Evolutionary conservation across 1,139 yeast genomes (phyloP).

Genomic region (Kodamaea suecica): DNA sequence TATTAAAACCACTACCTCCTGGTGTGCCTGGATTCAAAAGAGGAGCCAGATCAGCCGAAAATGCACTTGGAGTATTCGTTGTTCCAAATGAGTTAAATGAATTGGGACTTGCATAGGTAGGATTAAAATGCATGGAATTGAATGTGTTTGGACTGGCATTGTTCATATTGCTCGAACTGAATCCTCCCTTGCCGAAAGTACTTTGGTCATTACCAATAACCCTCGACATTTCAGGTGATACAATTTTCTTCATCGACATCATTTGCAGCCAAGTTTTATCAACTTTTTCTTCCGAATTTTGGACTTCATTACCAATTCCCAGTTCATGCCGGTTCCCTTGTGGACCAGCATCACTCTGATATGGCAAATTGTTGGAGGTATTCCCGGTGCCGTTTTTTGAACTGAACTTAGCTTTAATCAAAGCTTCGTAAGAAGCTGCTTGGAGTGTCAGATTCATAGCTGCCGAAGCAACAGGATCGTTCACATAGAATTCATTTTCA

Average conservation of each 20-base stretch:
- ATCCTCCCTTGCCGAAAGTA: neutral
- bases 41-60: neutral
- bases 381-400: too few species aligned
- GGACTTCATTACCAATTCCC: too few species aligned
- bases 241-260: conserved; percentile 23
- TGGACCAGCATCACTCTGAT: too few species aligned
- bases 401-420: too few species aligned
- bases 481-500: too few species aligned
- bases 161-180: neutral
- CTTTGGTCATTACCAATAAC: conserved; percentile 1
- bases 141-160: neutral
- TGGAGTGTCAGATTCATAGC: too few species aligned
- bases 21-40: neutral
- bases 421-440: too few species aligned
- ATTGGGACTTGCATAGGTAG: conserved; percentile 1
- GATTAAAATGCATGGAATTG: conserved; percentile 1
- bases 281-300: conserved; percentile 23
- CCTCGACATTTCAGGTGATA: conserved; percentile 1
- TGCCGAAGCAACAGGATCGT: too few species aligned
- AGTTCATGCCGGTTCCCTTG: too few species aligned
- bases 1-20: neutral
- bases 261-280: conserved; percentile 31
- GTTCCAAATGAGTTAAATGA: neutral
- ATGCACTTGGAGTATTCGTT: neutral
- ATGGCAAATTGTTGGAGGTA: too few species aligned